A percentile compares a stretch with the other conserved stretches of the same genome.
Conservation (phyloP, 306 rosid genomes). For the Macrotyloma uniflorum region DNA sequence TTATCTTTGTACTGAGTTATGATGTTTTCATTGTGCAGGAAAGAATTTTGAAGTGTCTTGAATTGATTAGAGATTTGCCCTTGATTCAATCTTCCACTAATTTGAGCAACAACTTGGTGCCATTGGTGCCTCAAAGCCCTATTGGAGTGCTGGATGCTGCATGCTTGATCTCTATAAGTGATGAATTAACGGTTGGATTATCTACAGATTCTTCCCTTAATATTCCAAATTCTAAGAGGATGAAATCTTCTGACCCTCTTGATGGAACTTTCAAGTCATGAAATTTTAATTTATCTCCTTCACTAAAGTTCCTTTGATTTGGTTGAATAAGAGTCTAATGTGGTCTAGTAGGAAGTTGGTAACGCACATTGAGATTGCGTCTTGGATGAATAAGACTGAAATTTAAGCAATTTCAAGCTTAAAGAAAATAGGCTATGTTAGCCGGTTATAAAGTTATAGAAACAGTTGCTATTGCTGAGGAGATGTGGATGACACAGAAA, state of each 20-base stretch:
- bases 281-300: conserved; percentile 47
- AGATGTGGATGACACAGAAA: conserved; percentile 25
- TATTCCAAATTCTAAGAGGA: conserved; percentile 52
- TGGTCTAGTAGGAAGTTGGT: conserved; percentile 41
- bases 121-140: conserved; percentile 62
- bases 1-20: conserved; percentile 30
- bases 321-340: conserved; percentile 70
- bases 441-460: conserved; percentile 23
- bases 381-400: conserved; percentile 34
- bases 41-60: conserved; percentile 72
- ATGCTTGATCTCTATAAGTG: conserved; percentile 63
- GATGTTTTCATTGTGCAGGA: conserved; percentile 57
- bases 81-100: conserved; percentile 39
- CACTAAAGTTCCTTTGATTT: conserved; percentile 52
- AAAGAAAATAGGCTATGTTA: conserved; percentile 19
- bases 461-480: conserved; percentile 22
- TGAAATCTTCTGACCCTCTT: conserved; percentile 41
- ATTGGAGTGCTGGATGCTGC: conserved; percentile 66
- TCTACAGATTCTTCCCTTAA: conserved; percentile 49
- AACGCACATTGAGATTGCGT: conserved; percentile 34
- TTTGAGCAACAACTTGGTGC: conserved; percentile 35
- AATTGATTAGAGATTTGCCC: conserved; percentile 54
- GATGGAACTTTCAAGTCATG: conserved; percentile 50
- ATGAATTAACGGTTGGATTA: conserved; percentile 54
- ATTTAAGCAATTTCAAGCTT: conserved; percentile 38